Percentiles rank a stretch among this genome's conserved stretches.
phyloP scores from a whole-genome alignment of 2,329 filamentous ascomycete genomes.

The Hymenoscyphus occultus region DNA sequence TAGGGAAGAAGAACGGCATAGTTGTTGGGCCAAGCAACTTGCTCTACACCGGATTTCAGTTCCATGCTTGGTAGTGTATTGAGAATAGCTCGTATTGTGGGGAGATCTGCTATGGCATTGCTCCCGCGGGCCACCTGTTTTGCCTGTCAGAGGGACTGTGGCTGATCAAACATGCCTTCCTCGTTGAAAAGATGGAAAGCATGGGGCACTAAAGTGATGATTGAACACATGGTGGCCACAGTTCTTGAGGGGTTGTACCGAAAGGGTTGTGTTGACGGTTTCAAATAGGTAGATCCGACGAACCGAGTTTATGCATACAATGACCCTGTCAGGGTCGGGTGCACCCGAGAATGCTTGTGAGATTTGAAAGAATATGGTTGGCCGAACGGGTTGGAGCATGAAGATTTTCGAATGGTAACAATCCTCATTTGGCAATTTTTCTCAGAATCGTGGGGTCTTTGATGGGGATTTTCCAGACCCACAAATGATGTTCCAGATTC shows the following conservation, averaged over 20 bases:
- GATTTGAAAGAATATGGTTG: neutral
- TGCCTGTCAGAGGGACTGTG: constrained; percentile 17
- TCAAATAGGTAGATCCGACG: constrained; percentile 21
- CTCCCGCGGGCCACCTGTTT: constrained; percentile 19
- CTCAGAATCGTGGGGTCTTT: neutral
- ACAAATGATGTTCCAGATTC: constrained; percentile 2
- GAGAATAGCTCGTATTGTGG: constrained; percentile 11
- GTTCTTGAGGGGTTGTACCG: constrained; percentile 10
- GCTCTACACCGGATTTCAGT: neutral
- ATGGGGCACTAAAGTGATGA: neutral
- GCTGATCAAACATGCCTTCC: constrained; percentile 24
- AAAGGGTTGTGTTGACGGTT: constrained; percentile 22
- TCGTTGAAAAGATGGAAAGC: neutral
- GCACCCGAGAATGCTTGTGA: neutral
- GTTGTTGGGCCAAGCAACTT: constrained; percentile 1
- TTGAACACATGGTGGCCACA: neutral
- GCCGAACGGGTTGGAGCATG: neutral
- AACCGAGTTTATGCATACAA: constrained; percentile 23
- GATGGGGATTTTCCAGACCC: constrained; percentile 2
- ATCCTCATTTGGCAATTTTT: constrained; percentile 8
- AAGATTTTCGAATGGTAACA: constrained; percentile 12
- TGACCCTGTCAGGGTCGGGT: neutral
- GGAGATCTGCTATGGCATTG: constrained; percentile 26
- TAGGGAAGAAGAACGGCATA: constrained; percentile 6
- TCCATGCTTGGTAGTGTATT: neutral